These are phyloP conservation scores for Russula sp. DNA, from an alignment of 768 basidiomycete genomes.

Conservation along the genomic window DNA sequence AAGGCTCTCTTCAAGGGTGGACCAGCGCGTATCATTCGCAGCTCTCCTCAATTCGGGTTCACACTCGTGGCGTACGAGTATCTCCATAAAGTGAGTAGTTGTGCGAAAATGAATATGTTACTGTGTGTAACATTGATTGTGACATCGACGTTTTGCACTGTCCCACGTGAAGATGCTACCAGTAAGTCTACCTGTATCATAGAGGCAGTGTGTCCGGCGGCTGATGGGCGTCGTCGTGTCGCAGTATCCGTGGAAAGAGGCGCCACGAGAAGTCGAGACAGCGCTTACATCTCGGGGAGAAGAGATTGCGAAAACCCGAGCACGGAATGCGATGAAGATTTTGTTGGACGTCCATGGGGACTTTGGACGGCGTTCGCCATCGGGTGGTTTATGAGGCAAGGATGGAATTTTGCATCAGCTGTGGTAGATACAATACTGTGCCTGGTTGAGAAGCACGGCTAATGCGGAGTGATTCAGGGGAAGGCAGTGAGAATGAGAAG, in stretches of 20 bases:
- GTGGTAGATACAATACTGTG: not conserved
- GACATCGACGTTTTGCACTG: not conserved
- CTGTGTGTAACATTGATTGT: not conserved
- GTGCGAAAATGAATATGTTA: not conserved
- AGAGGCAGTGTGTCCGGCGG: constrained; percentile 8
- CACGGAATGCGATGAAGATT: constrained; percentile 93
- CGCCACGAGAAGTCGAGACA: constrained; percentile 65
- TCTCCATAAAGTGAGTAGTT: constrained; percentile 52
- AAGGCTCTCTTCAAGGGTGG: constrained; percentile 90
- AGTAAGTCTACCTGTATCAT: constrained; percentile 17
- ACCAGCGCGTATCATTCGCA: constrained; percentile 79
- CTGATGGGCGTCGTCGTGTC: constrained; percentile 30
- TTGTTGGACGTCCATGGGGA: constrained; percentile 88
- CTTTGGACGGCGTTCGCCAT: constrained; percentile 40
- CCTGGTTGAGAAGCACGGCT: not conserved
- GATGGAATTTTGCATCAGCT: not conserved
- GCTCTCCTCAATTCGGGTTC: constrained; percentile 93
- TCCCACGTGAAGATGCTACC: constrained; percentile 21
- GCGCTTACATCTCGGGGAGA: constrained; percentile 67
- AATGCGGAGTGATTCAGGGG: not conserved
- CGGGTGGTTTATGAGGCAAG: constrained; percentile 2
- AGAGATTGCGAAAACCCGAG: constrained; percentile 85
- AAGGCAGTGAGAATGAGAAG: not conserved
- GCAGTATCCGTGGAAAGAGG: constrained; percentile 81
- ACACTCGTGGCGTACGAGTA: constrained; percentile 81